Conservation (phyloP, 495 filamentous ascomycete genomes). For the Aspergillus sclerotioniger region DNA sequence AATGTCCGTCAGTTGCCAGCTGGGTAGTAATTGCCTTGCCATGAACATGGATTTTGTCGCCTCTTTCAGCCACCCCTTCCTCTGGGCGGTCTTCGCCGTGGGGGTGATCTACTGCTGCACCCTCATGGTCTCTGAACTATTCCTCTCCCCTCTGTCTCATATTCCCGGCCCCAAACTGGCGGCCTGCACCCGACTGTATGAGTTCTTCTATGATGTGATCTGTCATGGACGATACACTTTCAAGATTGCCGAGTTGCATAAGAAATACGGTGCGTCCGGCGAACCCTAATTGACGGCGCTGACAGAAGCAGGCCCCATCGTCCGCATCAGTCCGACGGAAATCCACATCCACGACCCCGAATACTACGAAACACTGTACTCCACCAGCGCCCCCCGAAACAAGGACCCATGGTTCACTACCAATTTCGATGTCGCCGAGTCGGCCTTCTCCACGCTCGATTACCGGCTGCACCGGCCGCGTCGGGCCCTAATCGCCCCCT, state of each 20-base stretch:
- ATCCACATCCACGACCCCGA: conserved; percentile 28
- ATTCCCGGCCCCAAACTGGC: conserved; percentile 51
- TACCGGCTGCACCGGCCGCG: conserved; percentile 23
- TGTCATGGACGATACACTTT: conserved; percentile 24
- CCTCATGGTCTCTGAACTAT: conserved; percentile 36
- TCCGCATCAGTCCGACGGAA: conserved; percentile 30
- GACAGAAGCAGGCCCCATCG: conserved; percentile 26
- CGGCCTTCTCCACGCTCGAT: conserved; percentile 22
- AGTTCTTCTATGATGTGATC: conserved; percentile 29
- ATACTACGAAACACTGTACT: conserved; percentile 26
- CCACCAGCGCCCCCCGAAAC: conserved; percentile 17
- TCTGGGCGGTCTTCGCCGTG: no score
- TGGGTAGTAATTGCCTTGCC: no score
- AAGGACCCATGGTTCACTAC: conserved; percentile 25
- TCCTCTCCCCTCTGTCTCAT: conserved; percentile 37
- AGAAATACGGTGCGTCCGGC: conserved; percentile 30
- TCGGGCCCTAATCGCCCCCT: no score
- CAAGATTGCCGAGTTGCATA: conserved; percentile 31
- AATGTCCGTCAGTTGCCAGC: no score
- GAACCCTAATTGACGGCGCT: no score
- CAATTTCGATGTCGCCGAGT: conserved; percentile 16
- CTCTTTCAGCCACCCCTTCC: no score
- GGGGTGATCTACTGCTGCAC: conserved; percentile 5
- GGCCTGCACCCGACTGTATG: conserved; percentile 33
- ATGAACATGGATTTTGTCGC: no score